Evolutionary conservation across 2,329 filamentous ascomycete species (phyloP).

Genomic region (Alternaria gansuensis): DNA sequence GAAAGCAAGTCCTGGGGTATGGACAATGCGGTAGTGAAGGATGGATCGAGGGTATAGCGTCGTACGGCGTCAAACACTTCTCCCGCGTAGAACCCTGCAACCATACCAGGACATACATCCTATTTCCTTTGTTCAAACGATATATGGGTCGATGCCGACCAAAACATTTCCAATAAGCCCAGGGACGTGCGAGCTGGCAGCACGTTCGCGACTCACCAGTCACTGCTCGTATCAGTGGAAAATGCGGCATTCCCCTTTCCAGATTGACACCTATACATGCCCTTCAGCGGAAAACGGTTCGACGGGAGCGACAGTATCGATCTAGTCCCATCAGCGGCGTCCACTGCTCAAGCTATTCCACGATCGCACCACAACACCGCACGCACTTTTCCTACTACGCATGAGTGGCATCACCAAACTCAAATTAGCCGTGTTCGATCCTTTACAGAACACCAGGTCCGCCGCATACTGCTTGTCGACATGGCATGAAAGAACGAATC

Average conservation of each 20-base stretch:
- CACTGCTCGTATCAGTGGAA: neutral
- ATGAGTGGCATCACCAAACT: slow-evolving; percentile 21
- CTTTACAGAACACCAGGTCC: slow-evolving; percentile 11
- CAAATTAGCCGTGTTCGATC: slow-evolving; percentile 22
- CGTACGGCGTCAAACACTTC: slow-evolving; percentile 48
- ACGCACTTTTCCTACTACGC: slow-evolving; percentile 15
- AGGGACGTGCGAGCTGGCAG: slow-evolving; percentile 21
- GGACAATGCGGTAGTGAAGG: slow-evolving; percentile 36
- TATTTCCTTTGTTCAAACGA: slow-evolving; percentile 25
- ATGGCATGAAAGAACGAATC: slow-evolving; percentile 38
- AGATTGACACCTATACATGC: neutral
- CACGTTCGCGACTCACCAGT: slow-evolving; percentile 18
- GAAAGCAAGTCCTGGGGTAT: slow-evolving; percentile 31
- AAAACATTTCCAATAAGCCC: slow-evolving; percentile 32
- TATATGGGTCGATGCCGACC: slow-evolving; percentile 8
- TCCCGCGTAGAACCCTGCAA: slow-evolving; percentile 44
- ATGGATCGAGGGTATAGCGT: slow-evolving; percentile 48
- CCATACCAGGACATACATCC: slow-evolving; percentile 21
- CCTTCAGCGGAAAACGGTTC: neutral
- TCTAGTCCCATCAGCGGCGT: neutral
- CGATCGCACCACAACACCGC: slow-evolving; percentile 11
- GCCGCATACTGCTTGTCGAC: slow-evolving; percentile 26
- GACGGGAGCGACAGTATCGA: neutral
- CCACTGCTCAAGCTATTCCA: neutral
- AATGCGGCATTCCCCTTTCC: neutral